These are phyloP conservation scores for Tulasnella sp. DNA, from an alignment of 768 basidiomycete genomes.

Conservation along the genomic window DNA sequence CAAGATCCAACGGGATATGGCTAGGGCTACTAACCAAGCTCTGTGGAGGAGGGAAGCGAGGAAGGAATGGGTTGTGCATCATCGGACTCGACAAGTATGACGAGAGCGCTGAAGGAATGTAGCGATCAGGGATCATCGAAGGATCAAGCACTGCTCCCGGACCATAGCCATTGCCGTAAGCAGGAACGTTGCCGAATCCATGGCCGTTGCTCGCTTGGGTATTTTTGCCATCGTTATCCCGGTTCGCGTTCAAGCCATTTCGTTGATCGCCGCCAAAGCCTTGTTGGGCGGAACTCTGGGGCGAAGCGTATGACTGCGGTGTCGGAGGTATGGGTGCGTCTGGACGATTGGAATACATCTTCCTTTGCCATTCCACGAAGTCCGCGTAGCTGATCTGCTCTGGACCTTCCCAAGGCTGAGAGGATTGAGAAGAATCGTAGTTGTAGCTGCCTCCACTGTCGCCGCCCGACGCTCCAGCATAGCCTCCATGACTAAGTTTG, in stretches of 20 bases:
- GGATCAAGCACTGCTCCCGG: conserved; percentile 14
- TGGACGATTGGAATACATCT: conserved; percentile 29
- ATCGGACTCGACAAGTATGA: conserved; percentile 34
- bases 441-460: conserved; percentile 17
- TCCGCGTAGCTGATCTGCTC: conserved; percentile 25
- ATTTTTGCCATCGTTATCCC: neutral
- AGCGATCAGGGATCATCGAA: conserved; percentile 32
- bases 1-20: conserved; percentile 3
- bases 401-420: conserved; percentile 26
- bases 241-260: neutral
- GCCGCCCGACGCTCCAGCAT: neutral
- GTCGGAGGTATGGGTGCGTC: conserved; percentile 36
- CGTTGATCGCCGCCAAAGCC: neutral
- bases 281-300: conserved; percentile 1
- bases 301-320: conserved; percentile 29
- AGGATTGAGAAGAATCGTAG: conserved; percentile 1
- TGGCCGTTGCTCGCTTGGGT: conserved; percentile 12
- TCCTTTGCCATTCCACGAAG: conserved; percentile 30
- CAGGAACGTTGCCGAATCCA: conserved; percentile 17
- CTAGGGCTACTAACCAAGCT: conserved; percentile 18
- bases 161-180: conserved; percentile 24
- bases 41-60: conserved; percentile 31
- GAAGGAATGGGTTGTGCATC: conserved; percentile 35
- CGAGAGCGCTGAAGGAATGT: conserved; percentile 31
- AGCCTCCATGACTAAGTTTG: neutral